A percentile compares a stretch with the other conserved stretches of the same genome.
These are phyloP conservation scores for Daldinia bambusicola DNA, from an alignment of 495 filamentous ascomycete genomes.

Conservation along the genomic window DNA sequence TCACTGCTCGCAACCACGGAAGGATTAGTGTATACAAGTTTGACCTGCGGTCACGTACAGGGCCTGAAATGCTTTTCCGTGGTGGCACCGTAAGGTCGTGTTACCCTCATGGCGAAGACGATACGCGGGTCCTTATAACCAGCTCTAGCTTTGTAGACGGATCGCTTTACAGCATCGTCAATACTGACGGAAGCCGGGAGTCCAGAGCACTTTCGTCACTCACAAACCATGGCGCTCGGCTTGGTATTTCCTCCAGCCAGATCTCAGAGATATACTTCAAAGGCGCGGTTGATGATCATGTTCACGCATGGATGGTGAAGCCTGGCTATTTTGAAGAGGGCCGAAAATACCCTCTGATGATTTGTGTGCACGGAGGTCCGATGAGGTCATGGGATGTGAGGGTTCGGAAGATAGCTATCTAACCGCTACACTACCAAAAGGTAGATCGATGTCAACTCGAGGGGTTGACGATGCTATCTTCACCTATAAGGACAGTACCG, in stretches of 20 bases:
- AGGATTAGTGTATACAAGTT: constrained; percentile 40
- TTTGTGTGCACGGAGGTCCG: constrained; percentile 44
- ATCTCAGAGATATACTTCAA: constrained; percentile 46
- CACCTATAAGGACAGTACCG: too few species aligned
- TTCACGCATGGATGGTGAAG: constrained; percentile 49
- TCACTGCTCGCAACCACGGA: constrained; percentile 41
- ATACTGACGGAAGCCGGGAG: constrained; percentile 3
- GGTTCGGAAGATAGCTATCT: too few species aligned
- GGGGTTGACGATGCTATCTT: too few species aligned
- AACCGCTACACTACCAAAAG: too few species aligned
- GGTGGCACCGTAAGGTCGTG: constrained; percentile 28
- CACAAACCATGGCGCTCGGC: constrained; percentile 39
- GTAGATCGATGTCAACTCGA: too few species aligned
- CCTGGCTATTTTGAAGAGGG: constrained; percentile 45
- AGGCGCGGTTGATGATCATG: constrained; percentile 31
- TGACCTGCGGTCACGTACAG: constrained; percentile 32
- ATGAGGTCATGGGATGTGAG: too few species aligned
- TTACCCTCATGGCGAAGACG: constrained; percentile 28
- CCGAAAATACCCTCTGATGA: constrained; percentile 44
- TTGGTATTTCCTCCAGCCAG: constrained; percentile 42
- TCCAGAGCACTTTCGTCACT: constrained; percentile 32
- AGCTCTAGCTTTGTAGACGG: constrained; percentile 45
- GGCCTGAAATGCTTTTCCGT: constrained; percentile 28
- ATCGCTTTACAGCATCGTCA: constrained; percentile 42
- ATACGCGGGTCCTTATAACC: constrained; percentile 34